Evolutionary conservation across 164 flowering plant genomes (phyloP).

Genomic region (Akebia trifoliata): DNA sequence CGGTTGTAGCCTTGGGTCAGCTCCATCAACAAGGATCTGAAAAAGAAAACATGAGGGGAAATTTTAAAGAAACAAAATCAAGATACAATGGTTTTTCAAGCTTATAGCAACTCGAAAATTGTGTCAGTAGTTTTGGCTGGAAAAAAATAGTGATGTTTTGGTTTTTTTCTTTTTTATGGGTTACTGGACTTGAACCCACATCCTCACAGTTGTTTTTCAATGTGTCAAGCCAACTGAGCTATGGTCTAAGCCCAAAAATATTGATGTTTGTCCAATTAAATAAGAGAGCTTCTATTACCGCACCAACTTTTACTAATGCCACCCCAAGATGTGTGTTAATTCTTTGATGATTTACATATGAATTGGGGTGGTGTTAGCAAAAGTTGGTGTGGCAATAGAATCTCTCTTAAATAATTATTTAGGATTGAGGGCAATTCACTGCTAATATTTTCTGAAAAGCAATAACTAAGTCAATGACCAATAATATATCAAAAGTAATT

Average conservation of each 20-base stretch:
- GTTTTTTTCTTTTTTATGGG: no score
- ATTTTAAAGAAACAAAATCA: background rate
- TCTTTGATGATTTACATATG: no score
- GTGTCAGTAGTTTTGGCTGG: background rate
- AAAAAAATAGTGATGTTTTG: no score
- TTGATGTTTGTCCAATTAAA: no score
- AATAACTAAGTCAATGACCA: background rate
- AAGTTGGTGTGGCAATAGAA: background rate
- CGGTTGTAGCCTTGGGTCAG: slow-evolving; percentile 55
- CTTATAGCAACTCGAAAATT: background rate
- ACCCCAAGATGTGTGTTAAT: no score
- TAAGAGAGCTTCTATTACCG: no score
- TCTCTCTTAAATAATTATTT: background rate
- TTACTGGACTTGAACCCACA: no score
- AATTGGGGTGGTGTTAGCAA: no score
- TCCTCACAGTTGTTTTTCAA: no score
- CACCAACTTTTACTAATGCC: no score
- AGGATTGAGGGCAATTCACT: background rate
- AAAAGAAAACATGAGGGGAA: slow-evolving; percentile 3
- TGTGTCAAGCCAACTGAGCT: no score
- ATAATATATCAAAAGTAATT: background rate
- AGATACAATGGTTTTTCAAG: background rate
- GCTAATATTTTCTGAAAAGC: background rate
- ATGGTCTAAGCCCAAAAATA: no score
- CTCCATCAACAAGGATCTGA: slow-evolving; percentile 66